Conservation (phyloP, 345 rosid species). For the Ceriops decandra region DNA sequence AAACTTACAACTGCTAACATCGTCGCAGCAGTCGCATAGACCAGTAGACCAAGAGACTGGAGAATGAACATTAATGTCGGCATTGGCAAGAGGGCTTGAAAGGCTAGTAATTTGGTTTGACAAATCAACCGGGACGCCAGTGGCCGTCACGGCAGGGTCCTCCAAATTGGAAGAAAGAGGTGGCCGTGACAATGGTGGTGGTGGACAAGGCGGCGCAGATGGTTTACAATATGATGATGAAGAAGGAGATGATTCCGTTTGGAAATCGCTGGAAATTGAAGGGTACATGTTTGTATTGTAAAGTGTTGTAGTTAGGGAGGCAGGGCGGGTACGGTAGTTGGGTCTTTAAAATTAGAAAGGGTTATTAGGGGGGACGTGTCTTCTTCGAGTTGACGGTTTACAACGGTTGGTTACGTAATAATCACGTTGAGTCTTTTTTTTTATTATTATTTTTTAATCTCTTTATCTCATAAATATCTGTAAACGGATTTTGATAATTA, state of each 20-base stretch:
- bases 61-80: neutral
- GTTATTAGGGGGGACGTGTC: neutral
- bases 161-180: neutral
- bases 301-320: neutral
- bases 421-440: too few species aligned
- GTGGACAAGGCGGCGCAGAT: conserved; percentile 25
- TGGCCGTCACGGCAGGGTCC: neutral
- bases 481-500: too few species aligned
- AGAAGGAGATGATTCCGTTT: neutral
- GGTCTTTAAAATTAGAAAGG: neutral
- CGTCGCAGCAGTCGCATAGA: conserved; percentile 46
- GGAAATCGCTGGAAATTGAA: conserved; percentile 13
- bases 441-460: too few species aligned
- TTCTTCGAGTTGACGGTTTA: neutral
- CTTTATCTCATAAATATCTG: too few species aligned
- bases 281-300: conserved; percentile 12
- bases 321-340: neutral
- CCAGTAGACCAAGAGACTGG: conserved; percentile 43
- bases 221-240: conserved; percentile 4
- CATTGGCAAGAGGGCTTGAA: neutral
- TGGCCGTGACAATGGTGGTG: conserved; percentile 3
- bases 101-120: conserved; percentile 3
- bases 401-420: neutral
- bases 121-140: conserved; percentile 2
- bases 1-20: conserved; percentile 36